Base-by-base conservation (phyloP, 352 stramenopile species). In the Phytophthora boehmeriae region DNA sequence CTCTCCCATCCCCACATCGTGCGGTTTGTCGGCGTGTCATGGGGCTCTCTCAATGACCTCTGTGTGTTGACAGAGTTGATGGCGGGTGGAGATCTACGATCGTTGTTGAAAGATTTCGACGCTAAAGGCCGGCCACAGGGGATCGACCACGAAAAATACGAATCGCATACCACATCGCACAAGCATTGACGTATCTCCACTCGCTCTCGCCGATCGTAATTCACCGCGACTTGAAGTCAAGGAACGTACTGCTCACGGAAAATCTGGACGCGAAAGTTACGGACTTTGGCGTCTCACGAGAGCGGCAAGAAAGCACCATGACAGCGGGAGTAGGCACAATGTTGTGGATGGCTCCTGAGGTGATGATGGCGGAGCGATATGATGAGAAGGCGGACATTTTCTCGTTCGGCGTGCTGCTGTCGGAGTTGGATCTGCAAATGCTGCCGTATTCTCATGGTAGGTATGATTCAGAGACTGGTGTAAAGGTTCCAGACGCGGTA, bases 261-360 rank as follows among this genome's bases (percentile, higher is more conserved):
- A 55, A 77, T 19, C 71, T 59, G 30, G 50, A 51, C 8, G 71
- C 73, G 20, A 86, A 86, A 59, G 19, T 86, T 11, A 66, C 46
- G 5, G 76, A 83, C 47, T 86, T 86, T 66, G 76, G 76, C 16
- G 68, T 76, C 19, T 81, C 70, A 23, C 71, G 76, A 10, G 38
- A 56, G 19, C 22, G 45, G n/a, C 42, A 32, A 3, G 44, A 63
- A 9, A 30, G 44, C 20, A 54, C 50, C 14, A 57, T 67, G 50
- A 71, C 60, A 4, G 56, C 55, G 16, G 55, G 39, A 19, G 36
- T 57, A 2, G 43, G 43, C 23, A 66, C 59, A 22, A 69, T 47
- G 34, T 48, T 69, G 16, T 73, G 51, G 59, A 73, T 68, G 47
- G 64, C 64, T 13, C 64, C 59, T 16, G 34, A 41, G 14, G 16